phyloP scores from a whole-genome alignment of 176 grass and related monocot species.

The Neostapfia colusana region DNA sequence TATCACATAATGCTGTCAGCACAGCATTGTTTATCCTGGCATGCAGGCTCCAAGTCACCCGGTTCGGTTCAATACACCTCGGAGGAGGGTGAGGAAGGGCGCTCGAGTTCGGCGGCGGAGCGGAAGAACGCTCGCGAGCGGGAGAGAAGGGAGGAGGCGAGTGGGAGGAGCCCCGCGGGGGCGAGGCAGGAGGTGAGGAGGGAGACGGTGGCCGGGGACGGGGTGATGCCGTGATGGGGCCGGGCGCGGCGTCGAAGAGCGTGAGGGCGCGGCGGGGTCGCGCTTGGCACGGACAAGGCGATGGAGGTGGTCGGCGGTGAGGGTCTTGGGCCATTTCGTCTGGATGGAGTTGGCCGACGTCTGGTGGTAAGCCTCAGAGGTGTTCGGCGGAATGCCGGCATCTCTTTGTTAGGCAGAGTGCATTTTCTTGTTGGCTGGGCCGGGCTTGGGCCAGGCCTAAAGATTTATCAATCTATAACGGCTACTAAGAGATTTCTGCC shows the following conservation, averaged over 20 bases:
- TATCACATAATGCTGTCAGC: slow-evolving; percentile 54
- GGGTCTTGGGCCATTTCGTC: slow-evolving; percentile 60
- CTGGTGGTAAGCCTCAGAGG: not conserved
- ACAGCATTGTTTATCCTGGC: slow-evolving; percentile 71
- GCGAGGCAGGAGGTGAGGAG: slow-evolving; percentile 76
- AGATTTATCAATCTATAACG: not conserved
- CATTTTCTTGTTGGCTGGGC: not conserved
- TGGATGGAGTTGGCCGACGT: slow-evolving; percentile 32
- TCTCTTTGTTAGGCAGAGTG: not conserved
- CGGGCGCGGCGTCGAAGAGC: slow-evolving; percentile 73
- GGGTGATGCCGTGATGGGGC: slow-evolving; percentile 35
- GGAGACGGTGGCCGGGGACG: slow-evolving; percentile 46
- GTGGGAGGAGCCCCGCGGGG: slow-evolving; percentile 62
- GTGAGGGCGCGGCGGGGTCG: slow-evolving; percentile 63
- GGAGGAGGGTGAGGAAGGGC: slow-evolving; percentile 70
- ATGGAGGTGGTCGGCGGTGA: slow-evolving; percentile 60
- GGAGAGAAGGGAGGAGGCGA: slow-evolving; percentile 55
- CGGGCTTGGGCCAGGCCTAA: not conserved
- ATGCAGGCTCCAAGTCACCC: slow-evolving; percentile 79
- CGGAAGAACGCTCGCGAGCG: slow-evolving; percentile 49
- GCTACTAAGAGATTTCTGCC: not conserved
- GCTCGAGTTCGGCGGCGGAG: slow-evolving; percentile 43
- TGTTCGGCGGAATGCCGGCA: slow-evolving; percentile 33
- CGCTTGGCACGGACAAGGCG: slow-evolving; percentile 55
- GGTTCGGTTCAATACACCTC: slow-evolving; percentile 67